A percentile compares a stretch with the other conserved stretches of the same genome.
These are phyloP conservation scores for Cnidoscolus chayamansa DNA, from an alignment of 441 rosid genomes.

Conservation along the genomic window DNA sequence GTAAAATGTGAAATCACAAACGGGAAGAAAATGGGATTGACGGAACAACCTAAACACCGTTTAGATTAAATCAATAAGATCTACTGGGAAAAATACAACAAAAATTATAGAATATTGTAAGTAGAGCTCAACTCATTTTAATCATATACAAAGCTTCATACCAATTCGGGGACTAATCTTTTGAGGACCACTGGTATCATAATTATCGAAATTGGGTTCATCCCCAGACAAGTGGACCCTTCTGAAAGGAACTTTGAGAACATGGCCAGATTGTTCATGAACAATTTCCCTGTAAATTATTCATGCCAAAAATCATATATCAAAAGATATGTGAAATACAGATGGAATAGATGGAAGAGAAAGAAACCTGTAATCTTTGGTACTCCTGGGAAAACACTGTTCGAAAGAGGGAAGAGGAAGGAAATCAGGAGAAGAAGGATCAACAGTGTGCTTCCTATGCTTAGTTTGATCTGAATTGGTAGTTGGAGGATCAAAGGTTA, in stretches of 20 bases:
- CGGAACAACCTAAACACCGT: not conserved
- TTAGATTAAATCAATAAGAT: too few relatives aligned
- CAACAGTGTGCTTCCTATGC: conserved; percentile 66
- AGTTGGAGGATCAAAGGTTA: conserved; percentile 71
- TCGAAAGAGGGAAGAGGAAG: conserved; percentile 80
- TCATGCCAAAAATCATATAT: conserved; percentile 6
- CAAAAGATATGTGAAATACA: not conserved
- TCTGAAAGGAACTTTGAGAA: conserved; percentile 84
- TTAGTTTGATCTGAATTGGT: conserved; percentile 44
- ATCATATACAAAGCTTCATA: conserved; percentile 25
- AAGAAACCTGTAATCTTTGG: conserved; percentile 60
- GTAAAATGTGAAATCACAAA: not conserved
- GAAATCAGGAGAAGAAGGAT: conserved; percentile 92
- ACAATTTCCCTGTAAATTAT: conserved; percentile 56
- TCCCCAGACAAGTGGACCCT: conserved; percentile 78
- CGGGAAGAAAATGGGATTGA: not conserved
- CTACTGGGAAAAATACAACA: too few relatives aligned
- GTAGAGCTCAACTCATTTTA: not conserved
- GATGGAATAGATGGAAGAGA: not conserved
- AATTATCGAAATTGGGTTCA: conserved; percentile 74
- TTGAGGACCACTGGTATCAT: conserved; percentile 97
- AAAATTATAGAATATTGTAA: not conserved
- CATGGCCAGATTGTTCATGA: conserved; percentile 79
- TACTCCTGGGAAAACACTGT: conserved; percentile 87
- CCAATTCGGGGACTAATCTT: conserved; percentile 65